Percentiles rank a stretch among this genome's conserved stretches.
Evolutionary conservation across 176 grass and related monocot genomes (phyloP).

Genomic region (Puya raimondii): DNA sequence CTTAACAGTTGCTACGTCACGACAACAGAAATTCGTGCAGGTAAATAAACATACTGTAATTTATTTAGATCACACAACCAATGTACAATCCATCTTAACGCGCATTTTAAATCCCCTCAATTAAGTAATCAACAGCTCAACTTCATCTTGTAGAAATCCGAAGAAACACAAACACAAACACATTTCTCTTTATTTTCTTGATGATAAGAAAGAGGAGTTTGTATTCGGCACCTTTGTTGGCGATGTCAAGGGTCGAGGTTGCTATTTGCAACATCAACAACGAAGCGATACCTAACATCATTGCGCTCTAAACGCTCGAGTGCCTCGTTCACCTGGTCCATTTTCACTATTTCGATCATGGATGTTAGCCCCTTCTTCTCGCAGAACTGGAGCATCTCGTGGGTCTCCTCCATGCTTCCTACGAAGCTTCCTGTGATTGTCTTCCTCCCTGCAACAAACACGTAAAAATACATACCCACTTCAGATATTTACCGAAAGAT

Average conservation of each 20-base stretch:
- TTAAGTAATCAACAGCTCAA: too few species aligned
- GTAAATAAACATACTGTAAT: too few species aligned
- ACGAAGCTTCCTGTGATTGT: conserved; percentile 82
- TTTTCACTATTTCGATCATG: conserved; percentile 91
- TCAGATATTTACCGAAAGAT: not conserved
- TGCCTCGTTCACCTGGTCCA: conserved; percentile 85
- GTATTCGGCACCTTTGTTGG: too few species aligned
- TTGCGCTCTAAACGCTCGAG: conserved; percentile 71
- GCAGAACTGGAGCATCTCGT: conserved; percentile 71
- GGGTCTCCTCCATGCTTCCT: conserved; percentile 68
- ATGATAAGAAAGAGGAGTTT: too few species aligned
- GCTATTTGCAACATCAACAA: conserved; percentile 86
- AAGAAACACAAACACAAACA: too few species aligned
- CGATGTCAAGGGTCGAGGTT: conserved; percentile 29
- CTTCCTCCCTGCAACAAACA: conserved; percentile 42
- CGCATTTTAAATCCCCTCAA: too few species aligned
- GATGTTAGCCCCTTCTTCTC: conserved; percentile 65
- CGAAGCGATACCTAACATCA: conserved; percentile 92
- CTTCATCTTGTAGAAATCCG: too few species aligned
- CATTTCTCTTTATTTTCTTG: too few species aligned
- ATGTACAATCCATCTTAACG: too few species aligned
- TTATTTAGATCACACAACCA: too few species aligned
- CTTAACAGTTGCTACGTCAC: too few species aligned
- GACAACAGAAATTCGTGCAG: too few species aligned
- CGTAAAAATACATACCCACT: not conserved